Conservation (phyloP, 225 moss, liverwort and hornwort genomes). For the Marchantia polymorpha region DNA sequence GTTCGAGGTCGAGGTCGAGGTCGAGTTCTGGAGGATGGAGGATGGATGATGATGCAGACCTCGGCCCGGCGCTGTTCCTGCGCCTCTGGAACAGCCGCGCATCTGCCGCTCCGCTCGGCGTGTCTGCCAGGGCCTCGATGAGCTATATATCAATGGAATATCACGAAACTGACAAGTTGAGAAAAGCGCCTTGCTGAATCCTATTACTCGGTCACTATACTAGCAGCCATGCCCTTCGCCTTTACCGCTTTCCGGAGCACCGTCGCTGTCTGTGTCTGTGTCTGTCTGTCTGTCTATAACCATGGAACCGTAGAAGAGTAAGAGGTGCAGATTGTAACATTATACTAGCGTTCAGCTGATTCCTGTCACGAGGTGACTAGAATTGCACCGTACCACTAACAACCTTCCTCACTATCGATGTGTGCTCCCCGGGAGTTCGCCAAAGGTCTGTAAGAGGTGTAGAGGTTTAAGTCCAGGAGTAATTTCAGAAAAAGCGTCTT, state of each 20-base stretch:
- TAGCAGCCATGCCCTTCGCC: constrained; percentile 15
- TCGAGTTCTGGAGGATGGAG: constrained; percentile 2
- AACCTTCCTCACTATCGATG: neutral
- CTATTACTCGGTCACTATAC: neutral
- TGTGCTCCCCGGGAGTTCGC: neutral
- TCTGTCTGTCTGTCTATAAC: neutral
- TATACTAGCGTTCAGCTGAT: constrained; percentile 3
- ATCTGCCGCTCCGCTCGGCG: neutral
- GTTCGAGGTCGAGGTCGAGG: neutral
- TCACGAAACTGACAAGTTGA: neutral
- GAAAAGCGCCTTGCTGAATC: neutral
- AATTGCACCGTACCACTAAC: neutral
- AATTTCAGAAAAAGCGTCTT: constrained; percentile 17
- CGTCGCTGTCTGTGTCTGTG: constrained; percentile 3
- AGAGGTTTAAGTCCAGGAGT: constrained; percentile 14
- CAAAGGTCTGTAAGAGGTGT: constrained; percentile 15
- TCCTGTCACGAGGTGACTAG: neutral
- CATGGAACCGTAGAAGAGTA: neutral
- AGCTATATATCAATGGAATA: neutral
- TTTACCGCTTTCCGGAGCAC: constrained; percentile 2
- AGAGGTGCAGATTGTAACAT: constrained; percentile 12
- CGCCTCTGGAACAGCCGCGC: neutral
- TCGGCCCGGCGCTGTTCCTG: neutral
- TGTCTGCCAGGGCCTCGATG: neutral
- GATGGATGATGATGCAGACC: neutral